Evolutionary conservation across 768 basidiomycete species (phyloP).

Genomic region (Boletus tomentosulus): DNA sequence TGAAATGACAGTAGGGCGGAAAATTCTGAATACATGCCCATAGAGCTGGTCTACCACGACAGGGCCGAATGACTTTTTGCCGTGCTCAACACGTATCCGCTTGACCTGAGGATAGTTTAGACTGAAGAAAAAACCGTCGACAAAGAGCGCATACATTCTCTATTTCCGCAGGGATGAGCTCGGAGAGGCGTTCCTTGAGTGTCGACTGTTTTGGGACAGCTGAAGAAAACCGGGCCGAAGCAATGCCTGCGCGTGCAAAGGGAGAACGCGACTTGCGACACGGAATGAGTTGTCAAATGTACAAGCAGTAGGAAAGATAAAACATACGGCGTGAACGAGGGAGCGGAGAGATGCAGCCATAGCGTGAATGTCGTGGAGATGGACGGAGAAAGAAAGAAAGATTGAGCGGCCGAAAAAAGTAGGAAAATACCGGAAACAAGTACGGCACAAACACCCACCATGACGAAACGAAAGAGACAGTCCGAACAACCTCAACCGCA

Average conservation of each 20-base stretch:
- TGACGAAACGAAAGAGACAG: conserved; percentile 29
- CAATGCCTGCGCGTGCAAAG: conserved; percentile 39
- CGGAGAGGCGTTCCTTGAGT: conserved; percentile 88
- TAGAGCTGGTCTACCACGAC: conserved; percentile 89
- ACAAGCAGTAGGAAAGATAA: conserved; percentile 31
- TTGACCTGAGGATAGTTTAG: conserved; percentile 55
- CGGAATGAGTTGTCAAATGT: conserved; percentile 3
- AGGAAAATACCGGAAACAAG: conserved; percentile 24
- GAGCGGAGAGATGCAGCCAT: conserved; percentile 45
- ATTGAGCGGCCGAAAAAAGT: conserved; percentile 1
- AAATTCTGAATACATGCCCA: conserved; percentile 46
- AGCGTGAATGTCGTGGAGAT: conserved; percentile 9
- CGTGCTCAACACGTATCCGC: conserved; percentile 78
- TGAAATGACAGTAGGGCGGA: conserved; percentile 5
- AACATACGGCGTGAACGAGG: conserved; percentile 32
- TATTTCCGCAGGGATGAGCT: conserved; percentile 85
- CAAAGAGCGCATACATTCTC: conserved; percentile 30
- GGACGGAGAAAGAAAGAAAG: conserved; percentile 1
- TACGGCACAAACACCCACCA: not conserved
- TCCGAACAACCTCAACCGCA: not conserved
- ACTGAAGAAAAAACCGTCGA: not conserved
- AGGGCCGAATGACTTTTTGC: conserved; percentile 90
- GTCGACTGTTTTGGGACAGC: conserved; percentile 62
- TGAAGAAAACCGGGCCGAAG: conserved; percentile 60
- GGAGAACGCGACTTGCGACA: conserved; percentile 45